These are phyloP conservation scores for Arabidopsis thaliana DNA, from an alignment of 345 rosid genomes.

Conservation along the genomic window TAIR10.1 NC_003074.8:5101501-5102000, in stretches of 20 bases:
- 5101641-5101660: slow-evolving; percentile 30
- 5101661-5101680: slow-evolving; percentile 36
- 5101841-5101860: slow-evolving; percentile 3
- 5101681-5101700: slow-evolving; percentile 40
- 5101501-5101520: slow-evolving; percentile 37
- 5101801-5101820: neutral
- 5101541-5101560: slow-evolving; percentile 20
- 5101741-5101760: slow-evolving; percentile 18
- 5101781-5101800: neutral
- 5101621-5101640: slow-evolving; percentile 32
- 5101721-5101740: slow-evolving; percentile 8
- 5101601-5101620: slow-evolving; percentile 26
- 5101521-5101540: slow-evolving; percentile 24
- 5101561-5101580: slow-evolving; percentile 40
- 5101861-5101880: neutral
- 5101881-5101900: slow-evolving; percentile 14
- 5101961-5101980: neutral
- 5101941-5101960: neutral
- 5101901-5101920: neutral
- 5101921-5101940: neutral
- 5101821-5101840: slow-evolving; percentile 7
- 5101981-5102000: neutral
- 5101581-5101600: slow-evolving; percentile 39
- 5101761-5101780: neutral
- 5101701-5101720: slow-evolving; percentile 45